Conservation (phyloP, 2,329 filamentous ascomycete species). For the Clonostachys byssicola region DNA sequence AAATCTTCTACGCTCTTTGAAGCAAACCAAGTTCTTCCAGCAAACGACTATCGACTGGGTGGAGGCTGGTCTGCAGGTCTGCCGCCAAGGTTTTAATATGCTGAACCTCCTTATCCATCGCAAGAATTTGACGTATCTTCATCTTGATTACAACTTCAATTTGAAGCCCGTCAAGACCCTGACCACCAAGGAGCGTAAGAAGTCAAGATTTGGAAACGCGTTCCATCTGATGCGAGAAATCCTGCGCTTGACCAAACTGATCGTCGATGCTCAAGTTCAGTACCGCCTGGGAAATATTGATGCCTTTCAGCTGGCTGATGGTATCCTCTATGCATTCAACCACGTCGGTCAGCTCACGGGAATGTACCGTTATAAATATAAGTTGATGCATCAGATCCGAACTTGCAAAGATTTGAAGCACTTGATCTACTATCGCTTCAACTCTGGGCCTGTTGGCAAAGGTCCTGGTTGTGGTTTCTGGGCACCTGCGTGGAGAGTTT, state of each 20-base stretch:
- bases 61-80: constrained; percentile 96
- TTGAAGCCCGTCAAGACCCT: constrained; percentile 97
- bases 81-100: constrained; percentile 98
- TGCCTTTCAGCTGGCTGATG: constrained; percentile 96
- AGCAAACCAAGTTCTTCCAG: constrained; percentile 98
- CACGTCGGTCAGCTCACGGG: constrained; percentile 97
- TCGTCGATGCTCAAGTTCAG: constrained; percentile 97
- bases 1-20: constrained; percentile 81
- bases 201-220: constrained; percentile 97
- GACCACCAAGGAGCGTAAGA: constrained; percentile 98
- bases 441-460: constrained; percentile 93
- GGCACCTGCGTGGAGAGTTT: constrained; percentile 97
- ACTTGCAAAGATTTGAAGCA: constrained; percentile 99
- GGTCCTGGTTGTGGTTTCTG: constrained; percentile 98
- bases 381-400: constrained; percentile 99
- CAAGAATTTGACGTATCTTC: constrained; percentile 96
- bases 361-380: constrained; percentile 99
- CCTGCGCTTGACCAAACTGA: constrained; percentile 88
- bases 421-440: constrained; percentile 98
- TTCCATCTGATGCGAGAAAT: constrained; percentile 99
- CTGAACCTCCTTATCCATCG: constrained; percentile 94
- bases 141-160: constrained; percentile 99
- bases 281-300: constrained; percentile 97
- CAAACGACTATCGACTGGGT: constrained; percentile 99
- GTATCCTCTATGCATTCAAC: constrained; percentile 99